Percentiles rank a stretch among this genome's conserved stretches.
These are phyloP conservation scores for Pseudogymnoascus sp. DNA, from an alignment of 2,329 filamentous ascomycete species.

Conservation along the genomic window DNA sequence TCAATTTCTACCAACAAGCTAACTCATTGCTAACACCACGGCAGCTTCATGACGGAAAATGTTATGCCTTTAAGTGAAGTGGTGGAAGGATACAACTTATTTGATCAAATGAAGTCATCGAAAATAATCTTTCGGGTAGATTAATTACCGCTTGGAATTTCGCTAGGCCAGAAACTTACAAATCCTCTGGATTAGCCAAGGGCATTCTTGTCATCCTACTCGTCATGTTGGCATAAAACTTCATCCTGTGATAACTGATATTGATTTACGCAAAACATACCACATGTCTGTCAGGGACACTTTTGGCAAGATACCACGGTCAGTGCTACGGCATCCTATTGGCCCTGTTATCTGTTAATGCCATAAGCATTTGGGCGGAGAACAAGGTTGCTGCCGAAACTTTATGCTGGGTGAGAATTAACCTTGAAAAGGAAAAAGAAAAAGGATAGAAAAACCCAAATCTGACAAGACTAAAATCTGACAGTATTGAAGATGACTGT, in stretches of 20 bases:
- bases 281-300: not conserved
- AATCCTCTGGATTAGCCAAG: not conserved
- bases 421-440: not conserved
- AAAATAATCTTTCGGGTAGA: slow-evolving; percentile 53
- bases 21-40: not conserved
- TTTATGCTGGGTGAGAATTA: not conserved
- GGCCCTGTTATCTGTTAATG: not conserved
- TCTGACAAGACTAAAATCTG: not conserved
- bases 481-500: not conserved
- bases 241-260: not conserved
- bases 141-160: not conserved
- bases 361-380: not conserved
- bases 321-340: not conserved
- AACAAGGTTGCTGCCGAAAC: not conserved
- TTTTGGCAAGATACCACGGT: not conserved
- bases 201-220: not conserved
- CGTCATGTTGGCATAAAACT: not conserved
- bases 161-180: not conserved
- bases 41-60: slow-evolving; percentile 63
- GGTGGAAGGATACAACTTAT: slow-evolving; percentile 56
- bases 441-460: not conserved
- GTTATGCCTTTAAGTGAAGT: slow-evolving; percentile 59
- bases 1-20: slow-evolving; percentile 4
- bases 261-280: not conserved
- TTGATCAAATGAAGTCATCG: slow-evolving; percentile 60